Evolutionary conservation across 2,329 filamentous ascomycete species (phyloP).

Genomic region (Rhynchosporium agropyri): DNA sequence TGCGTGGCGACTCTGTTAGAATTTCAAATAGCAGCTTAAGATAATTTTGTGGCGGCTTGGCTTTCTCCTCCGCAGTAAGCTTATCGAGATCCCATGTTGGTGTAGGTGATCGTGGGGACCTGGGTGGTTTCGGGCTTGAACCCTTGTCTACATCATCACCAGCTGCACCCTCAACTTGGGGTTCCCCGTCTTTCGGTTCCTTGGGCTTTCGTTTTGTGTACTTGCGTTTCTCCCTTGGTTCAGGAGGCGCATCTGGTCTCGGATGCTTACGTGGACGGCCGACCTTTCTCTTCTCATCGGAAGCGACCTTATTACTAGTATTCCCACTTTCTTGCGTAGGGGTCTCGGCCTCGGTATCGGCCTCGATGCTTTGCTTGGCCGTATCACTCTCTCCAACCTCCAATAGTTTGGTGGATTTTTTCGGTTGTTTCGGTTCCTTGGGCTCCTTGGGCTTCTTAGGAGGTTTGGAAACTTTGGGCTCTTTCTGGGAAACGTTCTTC

Average conservation of each 20-base stretch:
- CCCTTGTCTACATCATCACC: slow-evolving; percentile 56
- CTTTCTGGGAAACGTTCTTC: slow-evolving; percentile 53
- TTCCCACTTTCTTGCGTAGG: background rate
- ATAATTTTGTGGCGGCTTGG: slow-evolving; percentile 63
- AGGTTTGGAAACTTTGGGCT: slow-evolving; percentile 42
- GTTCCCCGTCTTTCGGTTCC: slow-evolving; percentile 47
- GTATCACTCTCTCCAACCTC: slow-evolving; percentile 56
- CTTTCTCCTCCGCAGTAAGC: slow-evolving; percentile 73
- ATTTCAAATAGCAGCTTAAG: slow-evolving; percentile 60
- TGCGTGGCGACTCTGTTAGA: slow-evolving; percentile 51
- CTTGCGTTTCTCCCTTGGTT: slow-evolving; percentile 64
- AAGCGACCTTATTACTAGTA: slow-evolving; percentile 36
- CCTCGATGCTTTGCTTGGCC: slow-evolving; percentile 50
- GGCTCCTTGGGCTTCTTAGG: slow-evolving; percentile 45
- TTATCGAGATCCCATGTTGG: slow-evolving; percentile 55
- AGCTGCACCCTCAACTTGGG: slow-evolving; percentile 58
- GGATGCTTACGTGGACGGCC: slow-evolving; percentile 67
- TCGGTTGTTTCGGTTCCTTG: slow-evolving; percentile 46
- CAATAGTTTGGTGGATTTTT: slow-evolving; percentile 45
- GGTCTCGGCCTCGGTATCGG: slow-evolving; percentile 7
- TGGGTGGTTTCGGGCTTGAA: slow-evolving; percentile 55
- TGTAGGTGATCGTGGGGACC: slow-evolving; percentile 50
- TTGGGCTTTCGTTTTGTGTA: slow-evolving; percentile 65
- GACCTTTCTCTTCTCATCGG: slow-evolving; percentile 62
- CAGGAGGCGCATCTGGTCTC: slow-evolving; percentile 55